Base-by-base conservation (phyloP, 257 asterid genomes). In the Nicotiana paniculata region DNA sequence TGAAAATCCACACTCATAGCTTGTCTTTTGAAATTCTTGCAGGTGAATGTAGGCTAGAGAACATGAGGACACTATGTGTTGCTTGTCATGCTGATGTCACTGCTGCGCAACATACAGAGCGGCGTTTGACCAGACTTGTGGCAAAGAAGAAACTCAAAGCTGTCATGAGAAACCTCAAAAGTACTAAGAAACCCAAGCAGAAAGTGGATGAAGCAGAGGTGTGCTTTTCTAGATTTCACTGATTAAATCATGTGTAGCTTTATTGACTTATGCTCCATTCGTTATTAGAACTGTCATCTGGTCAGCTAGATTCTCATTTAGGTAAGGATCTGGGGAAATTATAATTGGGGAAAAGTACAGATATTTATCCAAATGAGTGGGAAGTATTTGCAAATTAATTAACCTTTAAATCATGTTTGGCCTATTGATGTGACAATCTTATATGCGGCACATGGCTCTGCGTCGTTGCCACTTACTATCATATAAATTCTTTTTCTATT, bases 31-130 rank as follows among this genome's bases (percentile, higher is more conserved):
- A 72, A 81, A 81, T 84, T 17, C 85, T 18, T 86, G 69, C 94
- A 96, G 99, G 99, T 81, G 99, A 96, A 86, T 96, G 99, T 90
- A 92, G 87, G 88, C 89, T 96, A 64, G 98, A 96, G 88, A 96
- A 96, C 88, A 89, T 96, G 96, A 93, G 99, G 90, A 96, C 99
- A 81, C 97, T 96, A 85, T 96, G 99, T 78, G 91, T 96, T 69
- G 95, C 97, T 81, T 96, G 99, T 89, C 99, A 96, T 86, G 93
- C 95, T 76, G 94, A 90, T 83, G 98, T 96, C 61, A 96, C 98
- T 59, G 77, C 89, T 79, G 90, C 93, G 46, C 99, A 96, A 85
- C 88, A 93, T 77, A 85, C 90, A 32, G 97, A 96, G 21, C 88
- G 97, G 62, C 95, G 91, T 66, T 24, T 83, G 81, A 86, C 89